Evolutionary conservation across 768 basidiomycete species (phyloP).

Genomic region (Suillus clintonianus): DNA sequence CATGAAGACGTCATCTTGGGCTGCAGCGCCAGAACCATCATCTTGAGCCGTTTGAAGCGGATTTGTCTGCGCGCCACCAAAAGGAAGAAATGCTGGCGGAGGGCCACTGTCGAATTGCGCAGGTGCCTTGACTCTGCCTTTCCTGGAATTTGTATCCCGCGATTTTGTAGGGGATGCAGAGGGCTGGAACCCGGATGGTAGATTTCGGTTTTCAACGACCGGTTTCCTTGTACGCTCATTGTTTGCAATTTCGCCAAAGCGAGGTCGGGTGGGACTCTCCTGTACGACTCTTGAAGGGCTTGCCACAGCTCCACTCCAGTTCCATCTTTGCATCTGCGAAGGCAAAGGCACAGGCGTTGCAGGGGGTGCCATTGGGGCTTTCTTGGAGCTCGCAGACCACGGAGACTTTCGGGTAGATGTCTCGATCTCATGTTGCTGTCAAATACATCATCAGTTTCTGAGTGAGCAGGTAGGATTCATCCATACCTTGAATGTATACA

Average conservation of each 20-base stretch:
- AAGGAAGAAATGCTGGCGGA: constrained; percentile 20
- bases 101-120: not conserved
- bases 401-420: constrained; percentile 53
- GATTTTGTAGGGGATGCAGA: constrained; percentile 17
- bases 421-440: constrained; percentile 70
- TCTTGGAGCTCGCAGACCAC: constrained; percentile 46
- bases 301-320: constrained; percentile 20
- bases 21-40: constrained; percentile 20
- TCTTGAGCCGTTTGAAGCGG: constrained; percentile 13
- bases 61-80: constrained; percentile 20
- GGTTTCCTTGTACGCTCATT: constrained; percentile 22
- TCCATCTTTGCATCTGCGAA: constrained; percentile 42
- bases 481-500: constrained; percentile 67
- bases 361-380: constrained; percentile 35
- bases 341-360: constrained; percentile 43
- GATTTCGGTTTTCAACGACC: constrained; percentile 17
- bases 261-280: constrained; percentile 42
- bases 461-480: constrained; percentile 5
- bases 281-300: constrained; percentile 30
- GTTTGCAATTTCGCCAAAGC: constrained; percentile 31
- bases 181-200: constrained; percentile 28
- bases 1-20: constrained; percentile 11
- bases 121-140: constrained; percentile 19
- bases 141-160: constrained; percentile 1
- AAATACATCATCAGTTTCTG: constrained; percentile 13